Evolutionary conservation across 768 basidiomycete genomes (phyloP).

Genomic region (Mycena rebaudengoi): DNA sequence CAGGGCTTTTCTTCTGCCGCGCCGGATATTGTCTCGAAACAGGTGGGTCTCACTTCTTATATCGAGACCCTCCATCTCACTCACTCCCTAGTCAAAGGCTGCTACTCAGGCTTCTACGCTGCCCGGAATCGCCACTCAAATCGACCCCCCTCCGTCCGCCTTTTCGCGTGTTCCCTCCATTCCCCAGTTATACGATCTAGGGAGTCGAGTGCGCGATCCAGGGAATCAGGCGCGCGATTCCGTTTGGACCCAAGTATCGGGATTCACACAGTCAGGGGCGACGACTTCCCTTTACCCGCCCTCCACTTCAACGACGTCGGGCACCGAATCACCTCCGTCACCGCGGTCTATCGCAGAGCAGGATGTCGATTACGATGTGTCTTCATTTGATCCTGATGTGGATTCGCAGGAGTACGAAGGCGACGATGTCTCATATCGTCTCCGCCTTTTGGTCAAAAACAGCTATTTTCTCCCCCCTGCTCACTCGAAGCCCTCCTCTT

Average conservation of each 20-base stretch:
- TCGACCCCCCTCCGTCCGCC: constrained; percentile 47
- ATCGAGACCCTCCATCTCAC: neutral
- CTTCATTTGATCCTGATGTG: constrained; percentile 58
- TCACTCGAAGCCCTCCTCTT: constrained; percentile 79
- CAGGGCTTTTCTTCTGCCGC: neutral
- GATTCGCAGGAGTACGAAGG: constrained; percentile 62
- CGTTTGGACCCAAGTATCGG: constrained; percentile 52
- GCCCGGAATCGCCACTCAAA: constrained; percentile 41
- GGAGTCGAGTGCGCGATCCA: too few species aligned
- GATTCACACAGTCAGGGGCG: constrained; percentile 70
- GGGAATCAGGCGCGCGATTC: constrained; percentile 58
- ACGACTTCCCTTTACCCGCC: constrained; percentile 83
- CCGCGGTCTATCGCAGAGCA: constrained; percentile 64
- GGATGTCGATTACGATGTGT: constrained; percentile 50
- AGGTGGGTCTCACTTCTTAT: constrained; percentile 42
- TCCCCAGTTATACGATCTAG: constrained; percentile 41
- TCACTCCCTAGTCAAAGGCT: constrained; percentile 45
- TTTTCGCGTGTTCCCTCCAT: constrained; percentile 59
- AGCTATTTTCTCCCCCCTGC: constrained; percentile 91
- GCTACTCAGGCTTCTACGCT: constrained; percentile 40
- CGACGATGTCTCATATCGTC: constrained; percentile 87
- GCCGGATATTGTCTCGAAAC: constrained; percentile 34
- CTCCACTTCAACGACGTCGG: constrained; percentile 71
- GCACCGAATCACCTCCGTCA: constrained; percentile 70
- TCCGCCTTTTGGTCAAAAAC: constrained; percentile 85